These are phyloP conservation scores for Candida coquimbonensis DNA, from an alignment of 805 yeast genomes.

Conservation along the genomic window DNA sequence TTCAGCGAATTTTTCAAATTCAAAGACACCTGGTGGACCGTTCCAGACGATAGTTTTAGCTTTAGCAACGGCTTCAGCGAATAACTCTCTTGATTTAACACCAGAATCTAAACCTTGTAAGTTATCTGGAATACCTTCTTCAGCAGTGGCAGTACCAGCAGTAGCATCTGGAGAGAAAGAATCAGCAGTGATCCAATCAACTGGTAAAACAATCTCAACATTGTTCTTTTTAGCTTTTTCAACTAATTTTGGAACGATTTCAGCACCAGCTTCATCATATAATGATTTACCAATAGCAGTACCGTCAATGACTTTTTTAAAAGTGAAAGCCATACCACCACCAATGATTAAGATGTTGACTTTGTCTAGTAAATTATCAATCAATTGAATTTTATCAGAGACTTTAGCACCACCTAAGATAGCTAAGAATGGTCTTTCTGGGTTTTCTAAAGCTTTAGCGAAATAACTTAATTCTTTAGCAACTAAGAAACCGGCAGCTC, in stretches of 20 bases:
- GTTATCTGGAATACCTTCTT: slow-evolving; percentile 88
- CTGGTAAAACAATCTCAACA: slow-evolving; percentile 91
- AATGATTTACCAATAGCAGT: slow-evolving; percentile 88
- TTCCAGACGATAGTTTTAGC: slow-evolving; percentile 99
- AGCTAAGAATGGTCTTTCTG: slow-evolving; percentile 96
- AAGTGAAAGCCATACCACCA: slow-evolving; percentile 99
- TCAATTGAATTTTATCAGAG: slow-evolving; percentile 96
- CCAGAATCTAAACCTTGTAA: slow-evolving; percentile 97
- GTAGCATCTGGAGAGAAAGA: slow-evolving; percentile 88
- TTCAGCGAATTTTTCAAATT: slow-evolving; percentile 82
- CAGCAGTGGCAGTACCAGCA: slow-evolving; percentile 77
- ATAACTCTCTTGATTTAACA: slow-evolving; percentile 77
- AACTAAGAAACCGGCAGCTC: slow-evolving; percentile 98
- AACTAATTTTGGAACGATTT: slow-evolving; percentile 84
- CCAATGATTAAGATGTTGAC: slow-evolving; percentile 92
- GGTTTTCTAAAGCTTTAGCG: slow-evolving; percentile 97
- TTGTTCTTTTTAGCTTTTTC: slow-evolving; percentile 95
- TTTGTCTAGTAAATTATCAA: slow-evolving; percentile 94
- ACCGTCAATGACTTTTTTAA: slow-evolving; percentile 85
- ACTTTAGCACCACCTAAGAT: slow-evolving; percentile 99
- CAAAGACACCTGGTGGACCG: slow-evolving; percentile 99
- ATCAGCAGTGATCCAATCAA: slow-evolving; percentile 94
- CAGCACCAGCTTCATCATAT: slow-evolving; percentile 91
- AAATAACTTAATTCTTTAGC: slow-evolving; percentile 95
- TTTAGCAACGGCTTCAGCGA: slow-evolving; percentile 74